Conservation (phyloP, 345 rosid species). For the Durio zibethinus region DNA sequence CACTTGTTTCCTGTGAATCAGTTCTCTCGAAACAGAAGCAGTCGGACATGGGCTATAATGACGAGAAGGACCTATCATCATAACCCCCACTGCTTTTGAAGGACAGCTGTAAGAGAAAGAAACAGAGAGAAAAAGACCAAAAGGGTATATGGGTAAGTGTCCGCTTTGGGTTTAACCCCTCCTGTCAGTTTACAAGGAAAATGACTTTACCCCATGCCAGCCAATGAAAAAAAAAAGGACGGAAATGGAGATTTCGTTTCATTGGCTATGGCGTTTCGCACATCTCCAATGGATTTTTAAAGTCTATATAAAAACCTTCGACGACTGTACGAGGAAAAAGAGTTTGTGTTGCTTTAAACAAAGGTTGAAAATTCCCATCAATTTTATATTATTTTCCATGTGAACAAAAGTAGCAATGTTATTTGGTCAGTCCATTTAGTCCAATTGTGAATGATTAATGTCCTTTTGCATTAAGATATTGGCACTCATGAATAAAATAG, state of each 20-base stretch:
- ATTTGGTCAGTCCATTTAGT: constrained; percentile 1
- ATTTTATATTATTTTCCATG: neutral
- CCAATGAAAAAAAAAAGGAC: neutral
- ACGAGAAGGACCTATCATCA: constrained; percentile 74
- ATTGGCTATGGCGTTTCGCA: neutral
- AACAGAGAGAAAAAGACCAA: neutral
- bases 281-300: neutral
- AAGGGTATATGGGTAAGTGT: neutral
- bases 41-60: constrained; percentile 61
- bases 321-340: constrained; percentile 30
- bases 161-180: constrained; percentile 15
- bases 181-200: constrained; percentile 23
- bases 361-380: neutral
- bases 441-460: constrained; percentile 23
- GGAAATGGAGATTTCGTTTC: neutral
- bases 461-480: constrained; percentile 11
- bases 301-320: neutral
- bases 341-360: neutral
- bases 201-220: constrained; percentile 3
- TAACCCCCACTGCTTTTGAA: constrained; percentile 23
- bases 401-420: neutral
- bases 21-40: constrained; percentile 50
- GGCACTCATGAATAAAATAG: constrained; percentile 10
- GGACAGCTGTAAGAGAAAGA: no score
- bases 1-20: constrained; percentile 61